A percentile compares a stretch with the other conserved stretches of the same genome.
These are phyloP conservation scores for Xerocomellus intermedius DNA, from an alignment of 768 basidiomycete genomes.

Conservation along the genomic window DNA sequence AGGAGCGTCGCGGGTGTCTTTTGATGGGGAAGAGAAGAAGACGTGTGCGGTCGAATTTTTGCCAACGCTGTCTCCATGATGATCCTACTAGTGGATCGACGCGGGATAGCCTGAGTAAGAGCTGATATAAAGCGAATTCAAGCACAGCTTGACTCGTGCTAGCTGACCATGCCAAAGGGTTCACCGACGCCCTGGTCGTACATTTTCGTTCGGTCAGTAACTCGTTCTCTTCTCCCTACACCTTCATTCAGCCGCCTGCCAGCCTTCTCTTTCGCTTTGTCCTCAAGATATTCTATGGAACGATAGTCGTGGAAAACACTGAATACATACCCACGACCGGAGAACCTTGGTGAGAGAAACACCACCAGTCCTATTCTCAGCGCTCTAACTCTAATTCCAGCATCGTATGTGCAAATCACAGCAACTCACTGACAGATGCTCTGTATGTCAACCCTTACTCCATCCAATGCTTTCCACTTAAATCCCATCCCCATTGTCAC, in stretches of 20 bases:
- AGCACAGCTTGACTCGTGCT: conserved; percentile 3
- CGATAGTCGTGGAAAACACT: conserved; percentile 80
- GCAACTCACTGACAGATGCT: conserved; percentile 84
- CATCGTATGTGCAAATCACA: conserved; percentile 84
- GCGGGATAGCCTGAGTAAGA: neutral
- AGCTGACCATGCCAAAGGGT: conserved; percentile 34
- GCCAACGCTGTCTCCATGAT: conserved; percentile 65
- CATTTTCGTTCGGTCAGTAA: conserved; percentile 58
- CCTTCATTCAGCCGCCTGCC: neutral
- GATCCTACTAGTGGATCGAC: conserved; percentile 14
- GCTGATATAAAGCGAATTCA: neutral
- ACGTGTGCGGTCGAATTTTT: conserved; percentile 85
- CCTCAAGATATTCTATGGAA: conserved; percentile 88
- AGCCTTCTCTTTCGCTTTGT: conserved; percentile 78
- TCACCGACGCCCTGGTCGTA: conserved; percentile 63
- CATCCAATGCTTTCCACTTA: neutral
- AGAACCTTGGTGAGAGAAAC: conserved; percentile 58
- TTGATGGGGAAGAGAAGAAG: conserved; percentile 81
- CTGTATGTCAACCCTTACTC: conserved; percentile 48
- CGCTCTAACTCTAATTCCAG: conserved; percentile 36
- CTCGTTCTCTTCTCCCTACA: neutral
- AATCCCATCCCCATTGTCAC: neutral
- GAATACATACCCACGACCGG: conserved; percentile 71
- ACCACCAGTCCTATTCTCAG: neutral
- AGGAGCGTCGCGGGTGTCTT: conserved; percentile 86